Evolutionary conservation across 2,329 filamentous ascomycete genomes (phyloP).

Genomic region (Ophidiomyces ophidiicola): DNA sequence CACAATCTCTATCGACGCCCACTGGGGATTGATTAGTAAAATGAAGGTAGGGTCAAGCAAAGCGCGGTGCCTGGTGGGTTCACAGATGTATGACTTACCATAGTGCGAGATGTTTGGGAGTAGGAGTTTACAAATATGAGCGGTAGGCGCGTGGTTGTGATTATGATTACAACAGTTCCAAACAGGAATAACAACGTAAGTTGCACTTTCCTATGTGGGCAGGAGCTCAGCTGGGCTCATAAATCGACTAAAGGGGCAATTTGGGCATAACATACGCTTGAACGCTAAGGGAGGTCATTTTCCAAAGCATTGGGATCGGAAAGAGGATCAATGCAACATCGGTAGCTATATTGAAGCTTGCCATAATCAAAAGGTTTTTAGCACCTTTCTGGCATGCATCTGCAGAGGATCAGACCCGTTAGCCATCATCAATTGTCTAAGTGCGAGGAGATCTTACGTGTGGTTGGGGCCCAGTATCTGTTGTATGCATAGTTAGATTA

Average conservation of each 20-base stretch:
- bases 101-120: constrained; percentile 14
- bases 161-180: constrained; percentile 13
- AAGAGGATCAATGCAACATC: constrained; percentile 16
- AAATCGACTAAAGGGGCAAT: neutral
- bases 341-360: constrained; percentile 14
- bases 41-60: neutral
- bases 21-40: constrained; percentile 5
- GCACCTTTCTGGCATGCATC: constrained; percentile 14
- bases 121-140: constrained; percentile 12
- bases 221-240: neutral
- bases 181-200: constrained; percentile 15
- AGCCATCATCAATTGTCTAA: neutral
- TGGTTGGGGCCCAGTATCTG: constrained; percentile 8
- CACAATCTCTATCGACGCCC: constrained; percentile 16
- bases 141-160: constrained; percentile 15
- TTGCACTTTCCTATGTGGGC: constrained; percentile 13
- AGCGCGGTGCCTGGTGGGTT: neutral
- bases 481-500: neutral
- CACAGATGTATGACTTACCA: constrained; percentile 9
- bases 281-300: constrained; percentile 13
- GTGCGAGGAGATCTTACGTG: neutral
- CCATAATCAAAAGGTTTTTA: constrained; percentile 14
- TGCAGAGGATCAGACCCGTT: neutral
- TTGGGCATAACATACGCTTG: constrained; percentile 12
- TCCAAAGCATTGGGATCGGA: constrained; percentile 16